phyloP scores from a whole-genome alignment of 176 grass and related monocot species.

The Triticum urartu region DNA sequence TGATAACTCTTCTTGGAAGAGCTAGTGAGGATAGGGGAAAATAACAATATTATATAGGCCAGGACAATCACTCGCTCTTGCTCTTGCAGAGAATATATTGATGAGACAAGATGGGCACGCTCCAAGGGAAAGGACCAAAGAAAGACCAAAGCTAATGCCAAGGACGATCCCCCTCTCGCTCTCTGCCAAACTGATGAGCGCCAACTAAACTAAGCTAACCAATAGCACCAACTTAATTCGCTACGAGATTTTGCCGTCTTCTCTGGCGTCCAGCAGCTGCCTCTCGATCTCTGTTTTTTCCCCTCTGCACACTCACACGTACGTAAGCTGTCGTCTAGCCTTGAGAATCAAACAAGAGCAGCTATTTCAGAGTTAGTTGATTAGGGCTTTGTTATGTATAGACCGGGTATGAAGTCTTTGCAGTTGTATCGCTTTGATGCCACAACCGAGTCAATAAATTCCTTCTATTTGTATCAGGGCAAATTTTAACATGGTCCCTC shows the following conservation, averaged over 20 bases:
- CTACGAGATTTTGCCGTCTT: background rate
- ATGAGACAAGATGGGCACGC: background rate
- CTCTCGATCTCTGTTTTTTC: background rate
- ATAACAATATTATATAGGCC: background rate
- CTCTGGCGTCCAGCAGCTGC: background rate
- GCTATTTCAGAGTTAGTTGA: background rate
- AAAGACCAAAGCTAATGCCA: constrained; percentile 11
- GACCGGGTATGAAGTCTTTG: background rate
- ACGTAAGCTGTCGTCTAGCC: background rate
- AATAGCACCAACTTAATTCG: background rate
- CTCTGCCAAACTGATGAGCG: background rate
- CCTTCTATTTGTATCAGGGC: too few relatives aligned
- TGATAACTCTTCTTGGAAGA: background rate
- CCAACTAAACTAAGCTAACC: background rate
- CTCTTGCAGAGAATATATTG: background rate
- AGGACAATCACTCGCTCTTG: background rate
- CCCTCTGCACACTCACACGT: background rate
- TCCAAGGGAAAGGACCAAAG: constrained; percentile 2
- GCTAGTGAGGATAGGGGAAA: background rate
- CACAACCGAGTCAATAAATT: background rate
- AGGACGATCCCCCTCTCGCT: background rate
- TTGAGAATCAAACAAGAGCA: background rate
- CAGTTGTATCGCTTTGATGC: background rate
- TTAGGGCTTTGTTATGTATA: too few relatives aligned
- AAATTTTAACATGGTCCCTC: too few relatives aligned